Conservation (phyloP, 208 protist genomes). For the Cochliopodium minus region DNA sequence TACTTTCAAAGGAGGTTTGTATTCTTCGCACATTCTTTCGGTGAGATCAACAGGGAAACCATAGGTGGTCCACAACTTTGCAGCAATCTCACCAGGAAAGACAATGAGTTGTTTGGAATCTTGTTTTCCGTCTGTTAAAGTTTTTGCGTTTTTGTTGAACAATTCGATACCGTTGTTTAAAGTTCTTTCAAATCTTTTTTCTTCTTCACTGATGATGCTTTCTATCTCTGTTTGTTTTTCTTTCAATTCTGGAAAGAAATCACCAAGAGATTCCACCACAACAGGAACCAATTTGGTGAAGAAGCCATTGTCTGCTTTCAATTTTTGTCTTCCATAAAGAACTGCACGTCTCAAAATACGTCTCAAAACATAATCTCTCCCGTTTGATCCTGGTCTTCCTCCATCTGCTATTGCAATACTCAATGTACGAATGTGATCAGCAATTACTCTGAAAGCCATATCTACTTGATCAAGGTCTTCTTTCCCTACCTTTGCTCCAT, state of each 20-base stretch:
- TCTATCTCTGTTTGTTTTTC: slow-evolving; percentile 54
- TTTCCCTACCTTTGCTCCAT: slow-evolving; percentile 46
- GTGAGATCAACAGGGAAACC: slow-evolving; percentile 95
- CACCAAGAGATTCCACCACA: slow-evolving; percentile 64
- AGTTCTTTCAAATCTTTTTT: slow-evolving; percentile 78
- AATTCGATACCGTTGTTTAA: slow-evolving; percentile 77
- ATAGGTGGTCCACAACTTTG: slow-evolving; percentile 80
- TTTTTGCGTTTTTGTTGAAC: slow-evolving; percentile 47
- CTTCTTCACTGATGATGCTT: slow-evolving; percentile 75
- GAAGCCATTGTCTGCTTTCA: slow-evolving; percentile 60
- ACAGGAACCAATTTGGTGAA: slow-evolving; percentile 69
- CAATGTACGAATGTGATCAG: slow-evolving; percentile 97
- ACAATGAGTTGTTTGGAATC: slow-evolving; percentile 37
- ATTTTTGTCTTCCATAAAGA: slow-evolving; percentile 62
- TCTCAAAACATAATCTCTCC: slow-evolving; percentile 86
- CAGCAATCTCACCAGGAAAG: slow-evolving; percentile 61
- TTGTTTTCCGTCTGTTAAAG: slow-evolving; percentile 3
- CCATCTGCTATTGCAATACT: slow-evolving; percentile 86
- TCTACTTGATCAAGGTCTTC: slow-evolving; percentile 60
- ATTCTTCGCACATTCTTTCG: slow-evolving; percentile 84
- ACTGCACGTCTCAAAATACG: slow-evolving; percentile 88
- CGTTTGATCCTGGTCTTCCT: slow-evolving; percentile 69
- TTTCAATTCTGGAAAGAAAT: slow-evolving; percentile 75
- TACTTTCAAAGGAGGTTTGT: slow-evolving; percentile 38
- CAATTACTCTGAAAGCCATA: slow-evolving; percentile 90